Evolutionary conservation across 345 rosid genomes (phyloP).

Genomic region (Balakata baccata): DNA sequence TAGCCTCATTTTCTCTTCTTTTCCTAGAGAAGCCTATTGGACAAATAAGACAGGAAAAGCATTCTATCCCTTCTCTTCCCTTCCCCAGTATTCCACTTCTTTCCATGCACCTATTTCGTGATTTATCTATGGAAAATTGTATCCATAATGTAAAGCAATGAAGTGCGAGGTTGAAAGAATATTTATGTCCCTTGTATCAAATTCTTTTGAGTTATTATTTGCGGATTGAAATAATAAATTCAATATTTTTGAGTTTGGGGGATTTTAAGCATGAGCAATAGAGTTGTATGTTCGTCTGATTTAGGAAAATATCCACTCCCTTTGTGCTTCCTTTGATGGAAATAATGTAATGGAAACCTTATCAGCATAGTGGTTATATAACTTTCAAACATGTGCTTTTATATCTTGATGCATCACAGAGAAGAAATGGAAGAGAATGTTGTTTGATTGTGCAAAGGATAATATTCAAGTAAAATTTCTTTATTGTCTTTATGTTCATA

Average conservation of each 20-base stretch:
- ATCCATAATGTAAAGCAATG: no score
- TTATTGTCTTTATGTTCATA: not conserved
- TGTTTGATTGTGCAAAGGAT: no score
- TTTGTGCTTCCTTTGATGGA: not conserved
- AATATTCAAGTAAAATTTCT: not conserved
- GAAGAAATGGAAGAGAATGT: not conserved
- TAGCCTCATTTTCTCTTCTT: not conserved
- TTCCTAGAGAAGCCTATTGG: not conserved
- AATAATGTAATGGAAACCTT: not conserved
- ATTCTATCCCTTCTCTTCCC: not conserved
- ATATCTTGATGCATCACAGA: not conserved
- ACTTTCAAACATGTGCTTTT: not conserved
- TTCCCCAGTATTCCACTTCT: not conserved
- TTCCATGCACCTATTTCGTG: not conserved
- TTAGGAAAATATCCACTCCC: not conserved
- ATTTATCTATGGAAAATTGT: not conserved
- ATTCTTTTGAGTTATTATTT: not conserved
- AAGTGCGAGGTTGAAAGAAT: not conserved
- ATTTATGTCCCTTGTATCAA: not conserved
- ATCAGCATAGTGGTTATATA: not conserved
- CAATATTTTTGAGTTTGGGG: not conserved
- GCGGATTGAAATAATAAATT: not conserved
- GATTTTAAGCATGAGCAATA: constrained; percentile 2
- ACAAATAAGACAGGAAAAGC: not conserved
- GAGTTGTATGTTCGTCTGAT: not conserved